A percentile compares a stretch with the other conserved stretches of the same genome.
Conservation (phyloP, 2,329 filamentous ascomycete species). For the Pestalotiopsis sp. region DNA sequence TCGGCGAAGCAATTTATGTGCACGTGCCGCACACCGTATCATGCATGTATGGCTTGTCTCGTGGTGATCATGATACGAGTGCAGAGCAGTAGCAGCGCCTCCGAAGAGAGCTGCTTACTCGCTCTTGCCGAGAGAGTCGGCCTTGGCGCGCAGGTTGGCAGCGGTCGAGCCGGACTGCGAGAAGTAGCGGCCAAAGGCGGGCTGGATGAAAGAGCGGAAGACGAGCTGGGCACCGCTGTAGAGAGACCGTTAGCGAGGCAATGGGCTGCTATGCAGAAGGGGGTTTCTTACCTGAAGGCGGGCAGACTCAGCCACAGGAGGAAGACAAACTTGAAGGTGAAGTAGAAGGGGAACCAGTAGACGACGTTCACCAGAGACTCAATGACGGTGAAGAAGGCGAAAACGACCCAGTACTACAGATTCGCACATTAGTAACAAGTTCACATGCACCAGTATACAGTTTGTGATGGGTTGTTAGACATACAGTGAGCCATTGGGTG, state of each 20-base stretch:
- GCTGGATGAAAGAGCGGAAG: slow-evolving; percentile 94
- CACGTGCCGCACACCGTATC: background rate
- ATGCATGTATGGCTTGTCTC: background rate
- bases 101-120: slow-evolving; percentile 46
- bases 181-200: slow-evolving; percentile 93
- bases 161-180: slow-evolving; percentile 67
- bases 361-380: slow-evolving; percentile 83
- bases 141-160: slow-evolving; percentile 83
- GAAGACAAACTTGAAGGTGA: slow-evolving; percentile 98
- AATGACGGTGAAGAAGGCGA: slow-evolving; percentile 77
- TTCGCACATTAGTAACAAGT: slow-evolving; percentile 29
- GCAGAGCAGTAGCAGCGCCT: background rate
- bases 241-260: slow-evolving; percentile 15
- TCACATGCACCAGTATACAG: background rate
- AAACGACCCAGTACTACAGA: slow-evolving; percentile 81
- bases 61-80: background rate
- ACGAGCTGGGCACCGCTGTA: slow-evolving; percentile 87
- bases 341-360: slow-evolving; percentile 99
- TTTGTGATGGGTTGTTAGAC: slow-evolving; percentile 27
- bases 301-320: slow-evolving; percentile 97
- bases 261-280: slow-evolving; percentile 12
- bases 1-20: background rate
- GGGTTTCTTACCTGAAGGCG: slow-evolving; percentile 74
- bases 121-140: slow-evolving; percentile 71
- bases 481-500: slow-evolving; percentile 76